phyloP scores from a whole-genome alignment of 169 alveolate species.

The Plasmodium inui region DNA sequence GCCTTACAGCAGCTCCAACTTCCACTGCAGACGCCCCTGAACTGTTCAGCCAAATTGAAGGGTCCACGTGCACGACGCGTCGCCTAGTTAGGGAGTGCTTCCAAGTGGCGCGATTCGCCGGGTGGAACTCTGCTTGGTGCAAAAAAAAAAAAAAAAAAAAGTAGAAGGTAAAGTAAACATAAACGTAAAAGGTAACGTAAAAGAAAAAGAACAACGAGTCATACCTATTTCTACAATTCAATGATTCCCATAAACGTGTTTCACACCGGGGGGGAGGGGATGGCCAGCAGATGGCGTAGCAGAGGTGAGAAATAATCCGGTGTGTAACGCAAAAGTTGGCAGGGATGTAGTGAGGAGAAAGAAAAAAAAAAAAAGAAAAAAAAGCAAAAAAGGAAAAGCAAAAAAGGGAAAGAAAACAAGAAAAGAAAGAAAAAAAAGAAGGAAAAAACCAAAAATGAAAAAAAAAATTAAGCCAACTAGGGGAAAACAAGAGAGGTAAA shows the following conservation, averaged over 20 bases:
- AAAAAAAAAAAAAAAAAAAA: too few relatives aligned
- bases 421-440: too few relatives aligned
- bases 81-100: background rate
- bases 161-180: too few relatives aligned
- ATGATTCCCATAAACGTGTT: too few relatives aligned
- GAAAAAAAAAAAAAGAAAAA: too few relatives aligned
- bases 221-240: background rate
- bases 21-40: background rate
- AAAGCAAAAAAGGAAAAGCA: background rate
- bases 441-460: too few relatives aligned
- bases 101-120: background rate
- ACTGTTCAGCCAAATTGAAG: slow-evolving; percentile 6
- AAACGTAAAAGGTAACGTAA: background rate
- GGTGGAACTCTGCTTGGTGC: background rate
- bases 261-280: background rate
- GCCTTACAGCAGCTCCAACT: too few relatives aligned
- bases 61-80: background rate
- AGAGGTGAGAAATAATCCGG: background rate
- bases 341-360: background rate
- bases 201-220: background rate
- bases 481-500: background rate
- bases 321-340: background rate
- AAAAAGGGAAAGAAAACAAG: background rate
- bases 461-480: background rate
- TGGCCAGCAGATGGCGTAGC: background rate